Base-by-base conservation (phyloP, 2,329 filamentous ascomycete genomes). In the Raffaelea deltoideospora region DNA sequence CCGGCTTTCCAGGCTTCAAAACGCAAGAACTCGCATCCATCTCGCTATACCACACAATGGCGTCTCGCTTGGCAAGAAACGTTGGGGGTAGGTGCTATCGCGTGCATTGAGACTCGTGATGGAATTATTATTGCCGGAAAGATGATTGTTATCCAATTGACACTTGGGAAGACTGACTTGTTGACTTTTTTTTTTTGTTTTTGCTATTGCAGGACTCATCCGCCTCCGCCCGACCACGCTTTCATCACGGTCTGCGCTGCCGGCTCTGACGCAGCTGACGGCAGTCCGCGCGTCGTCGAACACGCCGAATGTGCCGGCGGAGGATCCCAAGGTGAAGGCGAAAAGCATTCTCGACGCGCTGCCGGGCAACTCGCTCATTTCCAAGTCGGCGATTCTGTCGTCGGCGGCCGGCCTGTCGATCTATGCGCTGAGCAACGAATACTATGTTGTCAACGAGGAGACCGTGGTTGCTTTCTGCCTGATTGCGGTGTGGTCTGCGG, bases 401-500 rank as follows among this genome's bases (percentile, higher is more conserved):
- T 87, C 85, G 53, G 79, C 80, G 47, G 84, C 90, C 54, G 88
- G 82, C 65, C 64, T 93, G 52, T 87, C 83, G 54, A 74, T 93
- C 61, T 93, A 90, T 58, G 90, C 86, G 55, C 86, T 98, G 66
- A 92, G 83, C 78, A 98, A 93, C 68, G 90, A 98, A 76, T 86
- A 96, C 71, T 96, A 95, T 66, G 86, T 98, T 59, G 73, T 98
- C 65, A 98, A 98, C 69, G 90, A 98, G 73, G 90, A 98, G 72
- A 82, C 87, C 46, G 82, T 98, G 57, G 83, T 93, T 56, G 83
- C 84, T 48, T 75, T 98, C 66, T 90, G 82, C 61, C 72, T 98
- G 53, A 69, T 96, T 57, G 85, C 80, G 58, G 83, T 96, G 57
- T 98, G 93, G 80, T 79, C 71, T 55, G 85, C 78, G 45, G 72